Conservation (phyloP, 2,329 filamentous ascomycete species). For the Emydomyces testavorans region DNA sequence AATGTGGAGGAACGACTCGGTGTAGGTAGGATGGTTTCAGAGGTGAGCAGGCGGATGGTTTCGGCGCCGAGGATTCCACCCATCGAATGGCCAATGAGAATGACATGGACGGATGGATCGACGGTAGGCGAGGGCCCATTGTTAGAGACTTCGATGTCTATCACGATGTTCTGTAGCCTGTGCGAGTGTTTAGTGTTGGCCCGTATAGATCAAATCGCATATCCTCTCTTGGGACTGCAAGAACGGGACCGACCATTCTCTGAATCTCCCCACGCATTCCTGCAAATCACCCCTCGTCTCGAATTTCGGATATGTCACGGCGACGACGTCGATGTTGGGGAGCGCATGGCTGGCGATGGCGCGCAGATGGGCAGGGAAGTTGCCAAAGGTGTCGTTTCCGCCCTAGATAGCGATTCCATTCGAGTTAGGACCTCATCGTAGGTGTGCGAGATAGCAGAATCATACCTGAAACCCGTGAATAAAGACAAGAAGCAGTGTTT, state of each 20-base stretch:
- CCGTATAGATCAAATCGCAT: too few species aligned
- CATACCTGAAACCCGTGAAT: slow-evolving; percentile 41
- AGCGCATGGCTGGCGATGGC: slow-evolving; percentile 34
- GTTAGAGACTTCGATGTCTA: slow-evolving; percentile 81
- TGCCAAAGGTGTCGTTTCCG: slow-evolving; percentile 39
- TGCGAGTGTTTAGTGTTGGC: neutral
- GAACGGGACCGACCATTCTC: slow-evolving; percentile 36
- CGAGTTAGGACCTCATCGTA: neutral
- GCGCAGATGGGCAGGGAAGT: slow-evolving; percentile 36
- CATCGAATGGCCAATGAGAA: slow-evolving; percentile 82
- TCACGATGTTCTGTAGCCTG: slow-evolving; percentile 81
- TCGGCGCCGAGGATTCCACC: slow-evolving; percentile 91
- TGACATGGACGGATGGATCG: slow-evolving; percentile 69
- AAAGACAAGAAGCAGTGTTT: slow-evolving; percentile 38
- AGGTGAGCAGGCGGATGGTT: slow-evolving; percentile 62
- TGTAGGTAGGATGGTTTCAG: slow-evolving; percentile 46
- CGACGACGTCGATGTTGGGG: slow-evolving; percentile 32
- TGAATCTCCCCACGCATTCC: slow-evolving; percentile 36
- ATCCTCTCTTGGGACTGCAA: too few species aligned
- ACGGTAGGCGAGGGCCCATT: slow-evolving; percentile 71
- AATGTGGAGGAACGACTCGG: slow-evolving; percentile 22
- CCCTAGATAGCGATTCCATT: slow-evolving; percentile 27
- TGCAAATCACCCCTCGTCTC: slow-evolving; percentile 40
- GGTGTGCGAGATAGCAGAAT: neutral
- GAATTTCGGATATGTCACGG: slow-evolving; percentile 40